Conservation (phyloP, 2,329 filamentous ascomycete genomes). For the Aspergillus ochraceus region DNA sequence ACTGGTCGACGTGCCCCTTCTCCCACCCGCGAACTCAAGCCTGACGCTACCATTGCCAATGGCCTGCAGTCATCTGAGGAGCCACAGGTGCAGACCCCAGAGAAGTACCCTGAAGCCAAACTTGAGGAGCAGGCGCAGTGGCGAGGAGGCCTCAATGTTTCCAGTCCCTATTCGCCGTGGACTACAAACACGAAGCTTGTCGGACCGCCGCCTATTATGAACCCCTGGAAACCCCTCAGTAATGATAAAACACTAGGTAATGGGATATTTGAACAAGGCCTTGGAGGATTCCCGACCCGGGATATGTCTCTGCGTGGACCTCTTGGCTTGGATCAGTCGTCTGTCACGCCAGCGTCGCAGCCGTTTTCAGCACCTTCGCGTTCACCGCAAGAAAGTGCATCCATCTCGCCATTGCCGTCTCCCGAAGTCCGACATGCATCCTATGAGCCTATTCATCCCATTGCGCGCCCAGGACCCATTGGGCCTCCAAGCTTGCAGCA, state of each 20-base stretch:
- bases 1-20: conserved; percentile 33
- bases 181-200: conserved; percentile 36
- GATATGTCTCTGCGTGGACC: conserved; percentile 43
- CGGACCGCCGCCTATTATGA: conserved; percentile 40
- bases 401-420: conserved; percentile 38
- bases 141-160: conserved; percentile 38
- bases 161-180: conserved; percentile 41
- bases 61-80: conserved; percentile 29
- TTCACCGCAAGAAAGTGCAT: conserved; percentile 34
- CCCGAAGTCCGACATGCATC: conserved; percentile 39
- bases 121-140: conserved; percentile 39
- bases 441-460: conserved; percentile 41
- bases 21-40: conserved; percentile 30
- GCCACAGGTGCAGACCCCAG: conserved; percentile 18
- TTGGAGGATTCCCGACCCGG: conserved; percentile 50
- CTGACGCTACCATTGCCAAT: conserved; percentile 28
- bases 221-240: conserved; percentile 60
- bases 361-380: conserved; percentile 32
- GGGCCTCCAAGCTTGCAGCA: conserved; percentile 44
- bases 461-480: conserved; percentile 47
- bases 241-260: conserved; percentile 62
- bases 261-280: conserved; percentile 60
- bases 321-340: conserved; percentile 41
- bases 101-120: conserved; percentile 25
- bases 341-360: conserved; percentile 34